Conservation (phyloP, 768 basidiomycete species). For the Lentinula aciculospora region DNA sequence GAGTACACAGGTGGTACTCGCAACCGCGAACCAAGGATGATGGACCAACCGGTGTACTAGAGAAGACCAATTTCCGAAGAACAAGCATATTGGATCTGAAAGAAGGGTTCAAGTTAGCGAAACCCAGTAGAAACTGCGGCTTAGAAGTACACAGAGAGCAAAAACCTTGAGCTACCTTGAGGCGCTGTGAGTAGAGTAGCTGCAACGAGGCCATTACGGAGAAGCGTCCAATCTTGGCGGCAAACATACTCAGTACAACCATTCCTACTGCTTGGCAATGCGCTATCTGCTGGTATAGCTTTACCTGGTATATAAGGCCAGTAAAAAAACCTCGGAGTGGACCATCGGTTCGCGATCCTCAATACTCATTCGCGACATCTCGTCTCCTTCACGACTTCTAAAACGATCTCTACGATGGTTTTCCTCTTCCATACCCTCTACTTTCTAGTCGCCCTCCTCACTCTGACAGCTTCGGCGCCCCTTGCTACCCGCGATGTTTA, state of each 20-base stretch:
- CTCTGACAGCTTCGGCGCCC: conserved; percentile 8
- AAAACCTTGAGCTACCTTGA: background rate
- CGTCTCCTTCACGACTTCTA: background rate
- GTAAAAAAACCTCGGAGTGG: background rate
- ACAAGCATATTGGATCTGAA: background rate
- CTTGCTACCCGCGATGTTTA: conserved; percentile 17
- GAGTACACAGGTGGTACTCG: background rate
- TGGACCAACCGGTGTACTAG: background rate
- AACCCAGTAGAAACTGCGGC: background rate
- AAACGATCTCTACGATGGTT: conserved; percentile 1
- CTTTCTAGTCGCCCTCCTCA: conserved; percentile 12
- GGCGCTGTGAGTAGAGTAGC: background rate
- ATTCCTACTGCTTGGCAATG: background rate
- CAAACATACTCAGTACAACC: background rate
- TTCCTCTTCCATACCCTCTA: conserved; percentile 12
- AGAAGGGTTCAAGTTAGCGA: background rate
- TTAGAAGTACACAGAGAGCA: background rate
- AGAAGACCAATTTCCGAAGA: background rate
- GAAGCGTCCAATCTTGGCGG: background rate
- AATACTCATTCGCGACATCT: background rate
- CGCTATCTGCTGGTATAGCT: background rate
- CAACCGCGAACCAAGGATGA: background rate
- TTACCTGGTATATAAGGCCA: background rate
- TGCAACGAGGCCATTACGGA: conserved; percentile 2
- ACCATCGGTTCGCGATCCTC: background rate